Evolutionary conservation across 1,284 basidiomycete species (phyloP).

Genomic region (Tranzscheliella williamsii): DNA sequence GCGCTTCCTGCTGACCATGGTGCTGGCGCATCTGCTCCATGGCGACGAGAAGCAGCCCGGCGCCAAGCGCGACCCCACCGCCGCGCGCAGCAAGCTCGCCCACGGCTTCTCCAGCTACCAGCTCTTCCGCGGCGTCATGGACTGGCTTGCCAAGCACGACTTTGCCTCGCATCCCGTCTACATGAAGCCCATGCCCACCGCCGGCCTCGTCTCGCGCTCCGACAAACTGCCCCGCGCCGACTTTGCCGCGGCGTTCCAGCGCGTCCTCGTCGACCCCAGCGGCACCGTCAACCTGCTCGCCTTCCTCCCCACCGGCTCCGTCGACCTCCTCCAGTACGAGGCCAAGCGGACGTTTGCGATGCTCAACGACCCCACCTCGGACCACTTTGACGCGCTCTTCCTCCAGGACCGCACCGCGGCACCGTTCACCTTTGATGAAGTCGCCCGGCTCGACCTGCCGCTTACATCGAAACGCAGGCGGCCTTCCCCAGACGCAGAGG

Average conservation of each 20-base stretch:
- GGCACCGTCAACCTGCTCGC: conserved; percentile 77
- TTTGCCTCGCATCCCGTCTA: conserved; percentile 71
- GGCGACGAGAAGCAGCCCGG: conserved; percentile 60
- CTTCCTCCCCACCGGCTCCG: conserved; percentile 64
- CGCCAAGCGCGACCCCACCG: conserved; percentile 26
- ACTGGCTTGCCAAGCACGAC: conserved; percentile 73
- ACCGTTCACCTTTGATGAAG: conserved; percentile 60
- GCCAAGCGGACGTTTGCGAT: conserved; percentile 52
- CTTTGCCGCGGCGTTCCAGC: conserved; percentile 56
- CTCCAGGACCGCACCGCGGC: conserved; percentile 63
- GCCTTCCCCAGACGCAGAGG: background rate
- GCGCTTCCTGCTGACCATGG: conserved; percentile 66
- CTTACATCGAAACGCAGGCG: conserved; percentile 1
- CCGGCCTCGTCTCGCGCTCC: conserved; percentile 28
- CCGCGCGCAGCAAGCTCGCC: conserved; percentile 65
- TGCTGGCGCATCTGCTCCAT: conserved; percentile 59
- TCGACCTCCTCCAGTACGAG: conserved; percentile 69
- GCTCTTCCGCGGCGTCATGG: conserved; percentile 77
- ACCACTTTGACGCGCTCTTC: conserved; percentile 77
- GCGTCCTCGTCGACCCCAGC: conserved; percentile 77
- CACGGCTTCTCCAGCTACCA: conserved; percentile 82
- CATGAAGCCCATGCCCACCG: conserved; percentile 64
- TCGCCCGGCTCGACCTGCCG: conserved; percentile 41
- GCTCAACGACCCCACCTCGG: conserved; percentile 61
- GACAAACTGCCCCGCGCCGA: conserved; percentile 59